Base-by-base conservation (phyloP, 257 asterid species). In the Scutellaria baicalensis region DNA sequence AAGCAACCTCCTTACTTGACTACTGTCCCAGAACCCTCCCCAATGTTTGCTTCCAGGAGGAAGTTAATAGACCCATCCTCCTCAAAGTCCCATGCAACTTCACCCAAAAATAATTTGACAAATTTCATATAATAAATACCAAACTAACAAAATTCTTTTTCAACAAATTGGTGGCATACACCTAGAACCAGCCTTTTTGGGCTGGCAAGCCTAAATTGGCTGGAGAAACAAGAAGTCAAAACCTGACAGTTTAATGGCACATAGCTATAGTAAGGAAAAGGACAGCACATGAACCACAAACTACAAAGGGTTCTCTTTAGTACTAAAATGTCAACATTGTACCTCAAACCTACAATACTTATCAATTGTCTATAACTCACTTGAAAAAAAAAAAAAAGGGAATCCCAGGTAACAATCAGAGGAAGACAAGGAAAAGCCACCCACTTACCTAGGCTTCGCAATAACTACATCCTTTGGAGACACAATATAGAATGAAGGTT, bases 401-500 rank as follows among this genome's bases (percentile, higher is more conserved):
- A 66, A 33, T 8, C 33, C 54, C 42, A 31, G 59, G 69, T 27
- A 50, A 71, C 75, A 68, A 71, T 42, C 56, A 64, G 51, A 27
- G 59, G 47, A 73, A 70, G 49, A 49, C n/a, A 36, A 44, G 39
- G 50, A 71, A 33, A 75, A 64, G 55, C 54, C 8, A 48, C 71
- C 35, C 56, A 84, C 88, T 66, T 77, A 94, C 99, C 99, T 91
- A 62, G 99, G 99, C 80, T 89, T 94, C 62, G 99, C 99, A 78
- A 94, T 94, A 51, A 94, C 95, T 68, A 91, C 97, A 78, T 94
- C 99, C 89, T 94, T 91, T 71, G 97, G 99, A 68, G 98, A 94
- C 60, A 91, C 99, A 56, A 94, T 84, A 75, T 94, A 91, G 77
- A 89, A 94, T 70, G 86, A 75, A 17, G 99, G 98, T 77, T 94